Evolutionary conservation across 768 basidiomycete species (phyloP).

Genomic region (Lactarius deliciosus): DNA sequence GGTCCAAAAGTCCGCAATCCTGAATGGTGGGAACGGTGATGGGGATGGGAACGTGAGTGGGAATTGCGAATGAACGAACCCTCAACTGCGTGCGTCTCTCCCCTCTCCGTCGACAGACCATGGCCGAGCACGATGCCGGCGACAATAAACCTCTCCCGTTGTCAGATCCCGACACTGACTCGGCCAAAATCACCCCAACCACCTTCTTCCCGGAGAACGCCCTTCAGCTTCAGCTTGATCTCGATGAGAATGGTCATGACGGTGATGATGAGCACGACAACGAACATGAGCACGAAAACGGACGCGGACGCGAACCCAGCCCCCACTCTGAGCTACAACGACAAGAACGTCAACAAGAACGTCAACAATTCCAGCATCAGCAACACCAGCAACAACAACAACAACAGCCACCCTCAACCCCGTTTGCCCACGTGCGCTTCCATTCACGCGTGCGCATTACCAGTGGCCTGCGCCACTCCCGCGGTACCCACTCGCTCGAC

Average conservation of each 20-base stretch:
- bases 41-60: neutral
- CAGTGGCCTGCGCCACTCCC: conserved; percentile 58
- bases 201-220: neutral
- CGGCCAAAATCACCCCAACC: neutral
- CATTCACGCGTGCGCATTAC: conserved; percentile 76
- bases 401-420: conserved; percentile 14
- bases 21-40: neutral
- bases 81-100: neutral
- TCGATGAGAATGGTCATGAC: conserved; percentile 13
- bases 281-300: neutral
- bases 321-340: neutral
- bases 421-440: conserved; percentile 54
- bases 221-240: conserved; percentile 1
- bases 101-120: conserved; percentile 6
- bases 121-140: neutral
- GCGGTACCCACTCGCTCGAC: conserved; percentile 32
- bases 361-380: neutral
- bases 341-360: neutral
- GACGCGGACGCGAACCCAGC: neutral
- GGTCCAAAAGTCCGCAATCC: neutral
- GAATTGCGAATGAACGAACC: neutral
- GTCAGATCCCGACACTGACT: neutral
- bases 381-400: neutral
- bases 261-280: conserved; percentile 23
- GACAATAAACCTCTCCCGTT: neutral